phyloP scores from a whole-genome alignment of 305 asterid genomes.

The Fraxinus baroniana region DNA sequence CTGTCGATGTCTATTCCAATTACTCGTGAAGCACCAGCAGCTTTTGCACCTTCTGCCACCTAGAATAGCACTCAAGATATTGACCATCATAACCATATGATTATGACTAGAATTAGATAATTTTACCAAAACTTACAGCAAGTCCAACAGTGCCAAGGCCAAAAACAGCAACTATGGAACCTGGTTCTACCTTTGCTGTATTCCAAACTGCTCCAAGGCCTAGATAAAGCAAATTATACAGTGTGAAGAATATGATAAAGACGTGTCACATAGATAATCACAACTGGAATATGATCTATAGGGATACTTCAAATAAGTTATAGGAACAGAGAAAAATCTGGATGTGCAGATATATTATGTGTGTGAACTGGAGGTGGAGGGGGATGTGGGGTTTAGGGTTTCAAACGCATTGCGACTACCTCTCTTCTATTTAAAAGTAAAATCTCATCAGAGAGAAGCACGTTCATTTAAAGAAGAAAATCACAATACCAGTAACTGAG shows the following conservation, averaged over 20 bases:
- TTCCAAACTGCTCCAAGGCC: slow-evolving; percentile 99
- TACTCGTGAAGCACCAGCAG: slow-evolving; percentile 96
- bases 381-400: not conserved
- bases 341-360: not conserved
- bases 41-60: slow-evolving; percentile 99
- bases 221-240: slow-evolving; percentile 25
- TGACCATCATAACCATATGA: slow-evolving; percentile 17
- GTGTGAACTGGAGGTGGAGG: not conserved
- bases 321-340: not conserved
- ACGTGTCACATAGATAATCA: not conserved
- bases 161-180: slow-evolving; percentile 90
- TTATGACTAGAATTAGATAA: slow-evolving; percentile 15
- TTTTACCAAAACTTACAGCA: slow-evolving; percentile 66
- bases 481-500: not conserved
- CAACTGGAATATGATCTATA: not conserved
- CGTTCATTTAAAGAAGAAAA: not conserved
- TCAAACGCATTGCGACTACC: not conserved
- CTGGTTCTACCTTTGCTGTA: slow-evolving; percentile 95
- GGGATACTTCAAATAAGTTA: not conserved
- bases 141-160: slow-evolving; percentile 99
- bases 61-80: slow-evolving; percentile 38
- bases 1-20: slow-evolving; percentile 94
- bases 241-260: slow-evolving; percentile 6
- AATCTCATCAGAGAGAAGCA: not conserved
- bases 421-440: not conserved